A percentile compares a stretch with the other conserved stretches of the same genome.
These are phyloP conservation scores for Cicer chorassanicum DNA, from an alignment of 306 rosid genomes.

Conservation along the genomic window DNA sequence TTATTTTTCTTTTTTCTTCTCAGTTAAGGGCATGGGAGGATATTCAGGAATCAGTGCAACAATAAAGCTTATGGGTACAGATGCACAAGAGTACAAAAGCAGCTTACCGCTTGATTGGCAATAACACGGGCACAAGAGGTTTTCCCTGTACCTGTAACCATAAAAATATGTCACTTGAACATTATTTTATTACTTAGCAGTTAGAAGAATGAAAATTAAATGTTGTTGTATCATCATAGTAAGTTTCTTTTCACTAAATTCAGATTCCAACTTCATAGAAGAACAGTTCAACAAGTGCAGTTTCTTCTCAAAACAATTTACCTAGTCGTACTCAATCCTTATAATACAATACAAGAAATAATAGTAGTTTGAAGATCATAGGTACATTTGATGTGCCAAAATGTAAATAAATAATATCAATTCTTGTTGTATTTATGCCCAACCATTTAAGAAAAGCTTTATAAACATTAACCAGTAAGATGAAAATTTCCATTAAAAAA, in stretches of 20 bases:
- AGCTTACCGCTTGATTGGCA: constrained; percentile 85
- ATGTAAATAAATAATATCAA: constrained; percentile 14
- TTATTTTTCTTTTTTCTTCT: constrained; percentile 1
- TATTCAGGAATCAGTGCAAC: constrained; percentile 24
- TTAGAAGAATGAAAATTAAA: constrained; percentile 13
- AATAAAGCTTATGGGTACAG: constrained; percentile 20
- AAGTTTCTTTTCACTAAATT: constrained; percentile 28
- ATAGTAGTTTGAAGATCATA: constrained; percentile 20
- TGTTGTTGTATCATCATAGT: background rate
- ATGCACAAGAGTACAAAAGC: constrained; percentile 33
- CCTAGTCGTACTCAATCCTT: background rate
- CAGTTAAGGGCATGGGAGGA: background rate
- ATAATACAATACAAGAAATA: constrained; percentile 28
- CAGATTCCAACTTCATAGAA: constrained; percentile 37
- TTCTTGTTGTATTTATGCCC: constrained; percentile 8
- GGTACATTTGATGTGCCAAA: background rate
- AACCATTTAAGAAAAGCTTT: background rate
- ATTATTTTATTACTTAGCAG: constrained; percentile 10
- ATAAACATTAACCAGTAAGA: constrained; percentile 22
- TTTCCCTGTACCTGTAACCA: constrained; percentile 90
- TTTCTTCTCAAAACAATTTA: constrained; percentile 28
- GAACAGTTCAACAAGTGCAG: constrained; percentile 19
- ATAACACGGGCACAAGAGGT: constrained; percentile 95
- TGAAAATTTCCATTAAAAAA: constrained; percentile 6
- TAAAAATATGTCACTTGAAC: constrained; percentile 38